These are phyloP conservation scores for Halophytophthora batemanensis DNA, from an alignment of 352 stramenopile genomes.

Conservation along the genomic window DNA sequence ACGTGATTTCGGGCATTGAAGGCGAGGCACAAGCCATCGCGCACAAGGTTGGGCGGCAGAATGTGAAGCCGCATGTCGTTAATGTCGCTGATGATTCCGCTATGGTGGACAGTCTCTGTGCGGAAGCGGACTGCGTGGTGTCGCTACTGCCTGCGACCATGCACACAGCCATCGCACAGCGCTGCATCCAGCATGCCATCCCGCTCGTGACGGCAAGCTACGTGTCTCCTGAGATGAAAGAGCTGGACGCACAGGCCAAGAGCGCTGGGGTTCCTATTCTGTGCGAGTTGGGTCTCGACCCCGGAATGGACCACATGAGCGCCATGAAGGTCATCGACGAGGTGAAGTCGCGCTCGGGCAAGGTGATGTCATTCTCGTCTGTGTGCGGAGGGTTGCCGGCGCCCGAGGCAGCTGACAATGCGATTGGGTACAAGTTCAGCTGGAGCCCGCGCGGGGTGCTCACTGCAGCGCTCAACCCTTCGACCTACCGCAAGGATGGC, in stretches of 20 bases:
- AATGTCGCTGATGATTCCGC: slow-evolving; percentile 59
- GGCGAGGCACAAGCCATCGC: slow-evolving; percentile 69
- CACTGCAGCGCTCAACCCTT: slow-evolving; percentile 90
- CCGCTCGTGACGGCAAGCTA: slow-evolving; percentile 96
- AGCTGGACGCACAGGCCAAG: slow-evolving; percentile 70
- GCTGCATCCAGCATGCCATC: slow-evolving; percentile 84
- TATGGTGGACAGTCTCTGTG: slow-evolving; percentile 56
- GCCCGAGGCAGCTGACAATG: slow-evolving; percentile 93
- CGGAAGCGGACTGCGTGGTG: slow-evolving; percentile 91
- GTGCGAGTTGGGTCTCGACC: slow-evolving; percentile 95
- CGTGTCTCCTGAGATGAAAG: slow-evolving; percentile 92
- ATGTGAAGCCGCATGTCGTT: slow-evolving; percentile 71
- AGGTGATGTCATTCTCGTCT: slow-evolving; percentile 91
- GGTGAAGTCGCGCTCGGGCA: slow-evolving; percentile 87
- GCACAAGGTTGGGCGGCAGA: slow-evolving; percentile 60
- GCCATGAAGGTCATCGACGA: slow-evolving; percentile 97
- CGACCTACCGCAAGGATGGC: slow-evolving; percentile 85
- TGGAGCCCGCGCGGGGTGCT: slow-evolving; percentile 95
- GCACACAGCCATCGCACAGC: slow-evolving; percentile 87
- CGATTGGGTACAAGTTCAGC: slow-evolving; percentile 97
- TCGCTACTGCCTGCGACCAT: slow-evolving; percentile 93
- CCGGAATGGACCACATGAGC: slow-evolving; percentile 96
- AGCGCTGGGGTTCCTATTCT: slow-evolving; percentile 89
- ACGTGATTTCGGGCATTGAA: slow-evolving; percentile 72
- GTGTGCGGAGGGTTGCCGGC: slow-evolving; percentile 94